Evolutionary conservation across 2,329 filamentous ascomycete species (phyloP).

Genomic region (Amesomyces nigricolor): DNA sequence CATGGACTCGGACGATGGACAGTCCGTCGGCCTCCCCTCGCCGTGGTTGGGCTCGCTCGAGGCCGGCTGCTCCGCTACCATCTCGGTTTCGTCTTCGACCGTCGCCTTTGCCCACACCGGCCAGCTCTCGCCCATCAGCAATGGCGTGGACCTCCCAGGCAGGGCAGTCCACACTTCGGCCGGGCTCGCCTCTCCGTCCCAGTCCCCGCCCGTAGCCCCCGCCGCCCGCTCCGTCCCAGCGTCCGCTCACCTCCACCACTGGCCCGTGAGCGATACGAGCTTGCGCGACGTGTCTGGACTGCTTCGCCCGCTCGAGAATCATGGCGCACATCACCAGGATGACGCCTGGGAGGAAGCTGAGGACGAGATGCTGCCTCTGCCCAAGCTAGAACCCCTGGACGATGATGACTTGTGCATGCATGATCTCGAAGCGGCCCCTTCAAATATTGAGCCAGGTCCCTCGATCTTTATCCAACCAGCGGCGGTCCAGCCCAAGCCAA

Average conservation of each 20-base stretch:
- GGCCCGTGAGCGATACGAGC: slow-evolving; percentile 39
- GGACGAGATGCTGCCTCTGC: slow-evolving; percentile 42
- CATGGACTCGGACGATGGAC: slow-evolving; percentile 41
- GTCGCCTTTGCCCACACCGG: slow-evolving; percentile 35
- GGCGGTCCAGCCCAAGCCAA: slow-evolving; percentile 39
- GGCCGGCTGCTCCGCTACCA: slow-evolving; percentile 26
- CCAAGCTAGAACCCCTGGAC: slow-evolving; percentile 54
- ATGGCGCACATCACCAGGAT: slow-evolving; percentile 29
- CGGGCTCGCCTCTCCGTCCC: slow-evolving; percentile 30
- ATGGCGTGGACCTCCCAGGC: slow-evolving; percentile 39
- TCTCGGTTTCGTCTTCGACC: slow-evolving; percentile 30
- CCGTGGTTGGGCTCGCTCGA: slow-evolving; percentile 33
- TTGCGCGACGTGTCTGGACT: slow-evolving; percentile 25
- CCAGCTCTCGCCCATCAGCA: slow-evolving; percentile 50
- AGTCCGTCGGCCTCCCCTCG: slow-evolving; percentile 32
- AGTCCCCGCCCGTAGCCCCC: slow-evolving; percentile 37
- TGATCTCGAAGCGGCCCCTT: slow-evolving; percentile 44
- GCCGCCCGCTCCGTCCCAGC: slow-evolving; percentile 44
- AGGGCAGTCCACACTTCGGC: slow-evolving; percentile 21
- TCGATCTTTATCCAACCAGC: slow-evolving; percentile 16
- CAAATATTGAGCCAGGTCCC: slow-evolving; percentile 27
- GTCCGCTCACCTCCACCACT: slow-evolving; percentile 42
- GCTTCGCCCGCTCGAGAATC: slow-evolving; percentile 29
- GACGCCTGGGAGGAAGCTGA: slow-evolving; percentile 43
- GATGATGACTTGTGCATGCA: slow-evolving; percentile 50